Conservation (phyloP, 2,329 filamentous ascomycete species). For the Alternaria brassicicola region DNA sequence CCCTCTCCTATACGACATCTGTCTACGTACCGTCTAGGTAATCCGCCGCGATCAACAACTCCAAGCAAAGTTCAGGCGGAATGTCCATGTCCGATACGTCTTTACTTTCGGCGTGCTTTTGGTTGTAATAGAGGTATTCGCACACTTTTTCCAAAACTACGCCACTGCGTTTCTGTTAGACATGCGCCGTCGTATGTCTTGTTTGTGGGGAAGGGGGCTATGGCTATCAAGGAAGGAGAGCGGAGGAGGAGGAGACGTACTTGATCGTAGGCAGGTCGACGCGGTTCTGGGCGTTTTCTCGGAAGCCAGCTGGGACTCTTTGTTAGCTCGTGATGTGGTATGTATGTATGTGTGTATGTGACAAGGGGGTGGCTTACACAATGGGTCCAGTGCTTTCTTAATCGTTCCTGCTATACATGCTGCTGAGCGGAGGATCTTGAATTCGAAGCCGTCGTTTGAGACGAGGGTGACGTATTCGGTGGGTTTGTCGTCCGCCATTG, state of each 20-base stretch:
- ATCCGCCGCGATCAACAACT: conserved; percentile 78
- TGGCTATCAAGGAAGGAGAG: background rate
- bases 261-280: conserved; percentile 75
- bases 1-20: too few species aligned
- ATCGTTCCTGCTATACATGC: conserved; percentile 73
- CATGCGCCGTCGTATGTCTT: background rate
- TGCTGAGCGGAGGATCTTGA: conserved; percentile 73
- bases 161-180: conserved; percentile 57
- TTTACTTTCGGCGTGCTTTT: conserved; percentile 71
- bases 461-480: conserved; percentile 79
- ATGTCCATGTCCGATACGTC: conserved; percentile 83
- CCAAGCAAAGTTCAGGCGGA: conserved; percentile 76
- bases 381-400: conserved; percentile 74
- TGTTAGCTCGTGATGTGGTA: background rate
- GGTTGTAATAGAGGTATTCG: conserved; percentile 84
- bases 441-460: conserved; percentile 77
- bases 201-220: background rate
- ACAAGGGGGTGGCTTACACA: conserved; percentile 56
- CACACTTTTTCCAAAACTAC: conserved; percentile 79
- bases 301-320: conserved; percentile 61
- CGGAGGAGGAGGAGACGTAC: conserved; percentile 53
- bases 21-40: conserved; percentile 62
- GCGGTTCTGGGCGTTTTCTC: conserved; percentile 67
- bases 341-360: background rate
- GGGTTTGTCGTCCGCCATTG: conserved; percentile 29